Conservation (phyloP, 139 green algal species). For the Chlamydomonas incerta region DNA sequence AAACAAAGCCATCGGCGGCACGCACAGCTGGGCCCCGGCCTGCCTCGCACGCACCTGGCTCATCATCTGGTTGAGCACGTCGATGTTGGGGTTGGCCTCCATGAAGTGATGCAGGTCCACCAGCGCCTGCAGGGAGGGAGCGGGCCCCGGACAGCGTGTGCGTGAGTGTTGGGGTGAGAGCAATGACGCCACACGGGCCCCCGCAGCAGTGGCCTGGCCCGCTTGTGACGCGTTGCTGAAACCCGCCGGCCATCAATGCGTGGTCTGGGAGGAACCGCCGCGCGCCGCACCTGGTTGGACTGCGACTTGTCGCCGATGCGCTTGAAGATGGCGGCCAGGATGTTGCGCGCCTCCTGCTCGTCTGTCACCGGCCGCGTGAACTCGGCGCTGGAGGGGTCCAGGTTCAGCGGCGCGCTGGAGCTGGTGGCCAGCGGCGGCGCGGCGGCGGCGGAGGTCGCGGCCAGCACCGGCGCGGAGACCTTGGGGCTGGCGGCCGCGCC, state of each 20-base stretch:
- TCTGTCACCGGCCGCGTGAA: slow-evolving; percentile 27
- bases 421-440: neutral
- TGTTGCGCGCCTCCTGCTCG: slow-evolving; percentile 52
- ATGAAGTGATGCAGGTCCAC: slow-evolving; percentile 76
- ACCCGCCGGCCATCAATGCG: too few relatives aligned
- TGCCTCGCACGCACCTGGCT: slow-evolving; percentile 11
- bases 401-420: neutral
- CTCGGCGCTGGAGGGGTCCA: slow-evolving; percentile 19
- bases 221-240: too few relatives aligned
- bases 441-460: neutral
- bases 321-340: slow-evolving; percentile 80
- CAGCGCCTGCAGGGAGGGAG: slow-evolving; percentile 68
- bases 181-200: too few relatives aligned
- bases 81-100: slow-evolving; percentile 51
- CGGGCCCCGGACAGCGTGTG: too few relatives aligned
- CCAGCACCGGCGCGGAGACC: neutral
- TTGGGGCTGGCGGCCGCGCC: neutral
- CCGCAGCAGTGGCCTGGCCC: too few relatives aligned
- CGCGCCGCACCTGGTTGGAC: slow-evolving; percentile 50
- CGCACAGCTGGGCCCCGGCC: too few relatives aligned
- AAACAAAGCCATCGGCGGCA: too few relatives aligned
- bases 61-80: slow-evolving; percentile 37
- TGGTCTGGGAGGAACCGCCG: too few relatives aligned
- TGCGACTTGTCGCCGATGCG: slow-evolving; percentile 79
- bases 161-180: too few relatives aligned